Evolutionary conservation across 2,329 filamentous ascomycete genomes (phyloP).

Genomic region (Paradendryphiella salina): DNA sequence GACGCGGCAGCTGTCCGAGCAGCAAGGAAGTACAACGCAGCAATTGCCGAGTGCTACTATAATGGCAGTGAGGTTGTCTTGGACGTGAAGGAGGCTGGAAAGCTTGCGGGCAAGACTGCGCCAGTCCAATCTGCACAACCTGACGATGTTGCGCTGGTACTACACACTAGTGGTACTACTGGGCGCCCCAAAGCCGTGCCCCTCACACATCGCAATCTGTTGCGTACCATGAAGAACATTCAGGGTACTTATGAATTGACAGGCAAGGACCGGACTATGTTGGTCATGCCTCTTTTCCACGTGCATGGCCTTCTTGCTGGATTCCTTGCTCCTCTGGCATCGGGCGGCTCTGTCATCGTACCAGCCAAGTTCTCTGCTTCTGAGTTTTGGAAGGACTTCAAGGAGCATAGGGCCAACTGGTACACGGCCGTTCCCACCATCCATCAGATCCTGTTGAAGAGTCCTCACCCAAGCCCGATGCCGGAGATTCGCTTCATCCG

Average conservation of each 20-base stretch:
- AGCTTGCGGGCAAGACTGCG: constrained; percentile 59
- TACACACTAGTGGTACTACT: constrained; percentile 85
- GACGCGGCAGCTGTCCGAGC: constrained; percentile 74
- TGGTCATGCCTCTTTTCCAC: constrained; percentile 91
- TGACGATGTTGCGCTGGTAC: constrained; percentile 79
- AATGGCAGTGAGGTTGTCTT: constrained; percentile 71
- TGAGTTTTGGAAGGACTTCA: constrained; percentile 81
- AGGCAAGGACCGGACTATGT: constrained; percentile 72
- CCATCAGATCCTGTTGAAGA: constrained; percentile 83
- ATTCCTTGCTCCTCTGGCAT: constrained; percentile 74
- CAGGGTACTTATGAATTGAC: constrained; percentile 75
- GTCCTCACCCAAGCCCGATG: constrained; percentile 66
- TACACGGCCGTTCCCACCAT: constrained; percentile 93
- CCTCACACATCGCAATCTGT: constrained; percentile 78
- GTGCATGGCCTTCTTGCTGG: constrained; percentile 85
- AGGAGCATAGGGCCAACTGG: constrained; percentile 77
- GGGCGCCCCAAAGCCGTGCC: constrained; percentile 82
- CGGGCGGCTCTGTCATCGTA: constrained; percentile 78
- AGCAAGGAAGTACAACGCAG: constrained; percentile 76
- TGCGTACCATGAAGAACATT: constrained; percentile 82
- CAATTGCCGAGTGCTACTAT: constrained; percentile 87
- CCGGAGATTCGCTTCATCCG: constrained; percentile 83
- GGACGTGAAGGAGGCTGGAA: constrained; percentile 76
- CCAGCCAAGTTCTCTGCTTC: constrained; percentile 78
- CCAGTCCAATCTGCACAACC: constrained; percentile 62